Conservation (phyloP, 306 rosid genomes). For the Sechiopsis laciniata region DNA sequence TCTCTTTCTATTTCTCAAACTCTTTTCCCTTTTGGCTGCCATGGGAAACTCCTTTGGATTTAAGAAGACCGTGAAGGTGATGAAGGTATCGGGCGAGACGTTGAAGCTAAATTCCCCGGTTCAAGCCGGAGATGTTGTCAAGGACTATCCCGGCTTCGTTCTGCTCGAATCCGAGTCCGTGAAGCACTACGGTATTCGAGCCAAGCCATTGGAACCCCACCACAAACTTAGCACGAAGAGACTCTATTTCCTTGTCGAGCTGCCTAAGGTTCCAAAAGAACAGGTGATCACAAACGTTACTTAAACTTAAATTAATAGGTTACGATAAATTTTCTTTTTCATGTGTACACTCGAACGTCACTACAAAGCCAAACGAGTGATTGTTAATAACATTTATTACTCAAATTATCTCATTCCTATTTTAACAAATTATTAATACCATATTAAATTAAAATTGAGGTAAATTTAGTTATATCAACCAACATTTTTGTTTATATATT, state of each 20-base stretch:
- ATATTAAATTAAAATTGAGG: no score
- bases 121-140: conserved; percentile 44
- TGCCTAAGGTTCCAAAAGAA: conserved; percentile 37
- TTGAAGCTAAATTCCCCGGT: conserved; percentile 59
- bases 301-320: no score
- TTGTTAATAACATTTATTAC: no score
- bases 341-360: no score
- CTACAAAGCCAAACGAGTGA: no score
- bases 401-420: no score
- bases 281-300: neutral
- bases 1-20: no score
- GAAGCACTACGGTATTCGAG: conserved; percentile 69
- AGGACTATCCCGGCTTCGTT: conserved; percentile 61
- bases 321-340: no score
- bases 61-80: conserved; percentile 63
- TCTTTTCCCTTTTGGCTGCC: neutral
- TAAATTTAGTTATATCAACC: no score
- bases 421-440: no score
- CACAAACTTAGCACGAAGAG: conserved; percentile 43
- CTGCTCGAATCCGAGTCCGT: conserved; percentile 70
- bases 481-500: neutral
- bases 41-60: conserved; percentile 80
- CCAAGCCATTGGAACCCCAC: conserved; percentile 53
- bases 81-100: conserved; percentile 78
- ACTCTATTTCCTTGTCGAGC: conserved; percentile 73